Base-by-base conservation (phyloP, 495 filamentous ascomycete species). In the Penicillium coffeae region DNA sequence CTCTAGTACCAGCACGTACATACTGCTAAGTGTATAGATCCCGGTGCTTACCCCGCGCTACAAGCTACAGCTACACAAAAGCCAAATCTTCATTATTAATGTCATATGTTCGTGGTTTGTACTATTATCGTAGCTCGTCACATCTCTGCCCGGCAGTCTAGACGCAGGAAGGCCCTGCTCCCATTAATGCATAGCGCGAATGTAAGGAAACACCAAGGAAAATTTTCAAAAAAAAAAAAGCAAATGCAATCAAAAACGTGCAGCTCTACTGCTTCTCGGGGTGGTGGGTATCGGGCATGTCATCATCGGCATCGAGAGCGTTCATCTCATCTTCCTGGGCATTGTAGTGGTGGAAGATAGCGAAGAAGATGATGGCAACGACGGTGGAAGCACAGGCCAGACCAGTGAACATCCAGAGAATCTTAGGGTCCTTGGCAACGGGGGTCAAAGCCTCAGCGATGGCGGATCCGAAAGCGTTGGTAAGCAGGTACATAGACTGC, bases 401-500 rank as follows among this genome's bases (percentile, higher is more conserved):
- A 33, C 75, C 69, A 13, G 68, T 74, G 58, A 89, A 90, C 68
- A 88, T 79, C 76, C 77, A 80, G 48, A 87, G 63, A 33, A 93
- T 78, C 14, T 81, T 66, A 0, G 88, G 88, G 62, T 93, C 88
- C 42, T 74, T 76, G 14, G 84, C 78, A 9, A 86, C 73, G 0
- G 80, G 74, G n/a, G 81, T 79, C 34, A 91, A 73, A 2, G 85
- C 85, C 64, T 88, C 78, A 38, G 83, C 84, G 38, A 93, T 71
- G 36, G 87, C 86, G 37, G 83, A 75, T 1, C 82, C 78, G 59
- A 90, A 79, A 16, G 87, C 88, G 48, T 78, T 84, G 58, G 82
- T 84, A 62, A 90, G 86, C 38, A 89, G 78, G 62, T 80, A 84
- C 62, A 89, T 73, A 1, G 84, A 79, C 55, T 83, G 83, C 45